phyloP scores from a whole-genome alignment of 2,329 filamentous ascomycete species.

The Fusarium dlaminii region DNA sequence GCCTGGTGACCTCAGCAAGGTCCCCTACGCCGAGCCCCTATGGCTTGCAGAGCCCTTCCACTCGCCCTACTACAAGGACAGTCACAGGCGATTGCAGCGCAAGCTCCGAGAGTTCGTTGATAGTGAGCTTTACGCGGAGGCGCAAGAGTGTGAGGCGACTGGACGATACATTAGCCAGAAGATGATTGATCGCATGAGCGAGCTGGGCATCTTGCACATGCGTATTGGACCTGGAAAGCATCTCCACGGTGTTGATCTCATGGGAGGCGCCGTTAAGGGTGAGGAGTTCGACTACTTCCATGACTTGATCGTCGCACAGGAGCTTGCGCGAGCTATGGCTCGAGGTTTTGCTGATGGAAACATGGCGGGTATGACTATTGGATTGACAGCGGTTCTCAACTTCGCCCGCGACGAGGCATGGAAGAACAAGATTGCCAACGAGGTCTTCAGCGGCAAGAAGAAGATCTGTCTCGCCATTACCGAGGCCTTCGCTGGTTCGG shows the following conservation, averaged over 20 bases:
- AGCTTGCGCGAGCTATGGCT: conserved; percentile 75
- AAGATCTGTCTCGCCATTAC: conserved; percentile 90
- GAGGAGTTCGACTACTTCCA: conserved; percentile 91
- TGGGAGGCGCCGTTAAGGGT: conserved; percentile 76
- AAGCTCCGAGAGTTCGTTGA: conserved; percentile 80
- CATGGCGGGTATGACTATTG: conserved; percentile 87
- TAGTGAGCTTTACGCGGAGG: conserved; percentile 75
- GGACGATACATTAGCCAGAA: conserved; percentile 76
- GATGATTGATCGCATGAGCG: conserved; percentile 82
- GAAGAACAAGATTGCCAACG: conserved; percentile 72
- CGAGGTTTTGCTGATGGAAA: conserved; percentile 88
- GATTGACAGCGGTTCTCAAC: conserved; percentile 81
- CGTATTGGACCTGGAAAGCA: conserved; percentile 85
- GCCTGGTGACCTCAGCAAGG: conserved; percentile 76
- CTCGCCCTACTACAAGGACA: conserved; percentile 82
- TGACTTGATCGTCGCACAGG: conserved; percentile 80
- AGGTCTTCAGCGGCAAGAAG: conserved; percentile 83
- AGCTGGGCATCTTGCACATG: conserved; percentile 80
- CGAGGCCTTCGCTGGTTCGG: conserved; percentile 83
- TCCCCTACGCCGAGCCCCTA: conserved; percentile 86
- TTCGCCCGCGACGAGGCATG: conserved; percentile 75
- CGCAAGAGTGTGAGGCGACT: conserved; percentile 77
- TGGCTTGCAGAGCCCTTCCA: conserved; percentile 84
- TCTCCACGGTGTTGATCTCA: conserved; percentile 73
- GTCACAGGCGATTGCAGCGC: conserved; percentile 73